Base-by-base conservation (phyloP, 139 green algal genomes). In the Chlorella sorokiniana region DNA sequence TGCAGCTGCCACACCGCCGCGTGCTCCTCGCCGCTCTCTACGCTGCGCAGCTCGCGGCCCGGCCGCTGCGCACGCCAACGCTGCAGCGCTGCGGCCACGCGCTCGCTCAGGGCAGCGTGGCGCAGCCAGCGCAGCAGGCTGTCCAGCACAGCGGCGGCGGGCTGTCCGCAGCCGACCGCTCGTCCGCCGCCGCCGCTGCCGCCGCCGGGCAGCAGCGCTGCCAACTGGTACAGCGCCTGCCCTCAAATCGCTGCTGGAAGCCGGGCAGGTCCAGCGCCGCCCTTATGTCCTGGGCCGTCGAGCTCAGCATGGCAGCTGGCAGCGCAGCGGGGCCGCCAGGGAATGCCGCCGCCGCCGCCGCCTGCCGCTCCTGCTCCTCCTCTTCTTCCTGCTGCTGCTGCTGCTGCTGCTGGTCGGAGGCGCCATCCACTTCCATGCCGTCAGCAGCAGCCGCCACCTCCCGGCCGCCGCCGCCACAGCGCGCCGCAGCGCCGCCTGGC, bases 221-320 rank as follows among this genome's bases (percentile, higher is more conserved):
- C 27, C 51, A 85, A 69, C 67, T 67, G 42, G 14, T 22, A 25
- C 69, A 85, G 62, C 37, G 80, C 80, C 40, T 51, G 2, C 67
- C 33, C 45, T 85, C 80, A 85, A 85, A 85, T 18, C 48, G 61
- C 27, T 65, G 44, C 52, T 73, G 80, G 14, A 65, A 73, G 16
- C 44, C 44, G 16, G 69, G 65, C 10, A 25, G 38, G 0, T 33
- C 4, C n/a, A 59, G 51, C 0, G 65, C 41, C 4, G 80, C 69
- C 1, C 35, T 35, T 11, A 80, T 62, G 38, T 85, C 69, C 1
- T 14, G 37, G 3, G 80, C 80, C 2, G 48, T 51, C 2, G 69
- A 59, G 65, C 80, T 82, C 22, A 69, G 62, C 76, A 82, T 73
- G 25, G 11, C 27, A 38, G 22, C 38, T 11, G 38, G 67, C 38